Base-by-base conservation (phyloP, 768 basidiomycete genomes). In the Mycena latifolia region DNA sequence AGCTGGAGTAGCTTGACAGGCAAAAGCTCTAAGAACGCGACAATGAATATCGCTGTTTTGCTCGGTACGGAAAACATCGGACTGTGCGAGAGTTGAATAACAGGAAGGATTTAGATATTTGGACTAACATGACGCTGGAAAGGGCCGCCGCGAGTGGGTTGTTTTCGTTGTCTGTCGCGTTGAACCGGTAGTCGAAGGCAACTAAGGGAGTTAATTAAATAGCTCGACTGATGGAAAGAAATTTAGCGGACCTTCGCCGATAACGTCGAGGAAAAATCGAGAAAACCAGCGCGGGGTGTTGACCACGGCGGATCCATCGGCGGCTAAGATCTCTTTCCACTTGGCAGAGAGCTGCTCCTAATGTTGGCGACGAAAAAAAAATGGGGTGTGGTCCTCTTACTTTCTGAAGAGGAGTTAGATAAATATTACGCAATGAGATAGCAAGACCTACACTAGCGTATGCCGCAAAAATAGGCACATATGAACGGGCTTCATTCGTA, bases 251-350 rank as follows among this genome's bases (percentile, higher is more conserved):
- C 63, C 63, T 50, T 64, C 55, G 24, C 63, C 55, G 47, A 64
- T 64, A 45, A 57, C 55, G n/a, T 86, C 85, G 77, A 86, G 83
- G 0, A 84, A 83, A 3, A 82, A 79, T 22, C 85, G 80, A 48
- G 83, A 83, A 43, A 86, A 79, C 83, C 85, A 86, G 22, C 80
- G 75, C 24, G 85, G 82, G 1, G 88, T 80, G 68, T 88, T 85
- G 12, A 88, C 64, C 24, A 83, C 79, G 1, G 77, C 73, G 17
- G 77, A 77, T 66, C 81, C 80, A 52, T 81, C 78, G 20, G 76
- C 65, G 28, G 79, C 79, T n/a, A 88, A 73, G 28, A 81, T 78
- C 65, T 88, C 86, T 37, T 80, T 82, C 87, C 86, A 88, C 68
- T 83, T 81, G 18, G 78, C 71, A 8, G 82, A 82, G 50, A 88